Conservation (phyloP, 1,139 yeast genomes). For the Kazachstania sp. region DNA sequence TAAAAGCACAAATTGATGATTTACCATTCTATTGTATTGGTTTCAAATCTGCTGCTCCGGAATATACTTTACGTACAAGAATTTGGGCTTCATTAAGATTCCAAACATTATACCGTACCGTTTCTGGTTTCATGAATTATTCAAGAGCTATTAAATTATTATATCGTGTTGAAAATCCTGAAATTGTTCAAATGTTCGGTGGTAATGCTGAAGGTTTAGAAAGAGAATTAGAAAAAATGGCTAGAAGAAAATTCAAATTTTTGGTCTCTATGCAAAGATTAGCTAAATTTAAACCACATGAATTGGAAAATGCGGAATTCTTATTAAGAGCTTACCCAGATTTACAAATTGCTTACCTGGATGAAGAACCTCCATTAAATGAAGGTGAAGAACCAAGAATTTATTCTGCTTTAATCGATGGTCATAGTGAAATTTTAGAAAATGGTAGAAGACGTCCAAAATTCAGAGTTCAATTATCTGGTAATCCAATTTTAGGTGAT, state of each 20-base stretch:
- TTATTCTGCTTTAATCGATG: constrained; percentile 92
- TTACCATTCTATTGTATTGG: constrained; percentile 98
- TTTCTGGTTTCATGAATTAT: constrained; percentile 98
- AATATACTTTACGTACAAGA: constrained; percentile 94
- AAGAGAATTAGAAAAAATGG: constrained; percentile 96
- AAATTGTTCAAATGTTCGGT: constrained; percentile 94
- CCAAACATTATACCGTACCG: constrained; percentile 96
- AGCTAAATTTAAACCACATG: constrained; percentile 93
- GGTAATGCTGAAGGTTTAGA: constrained; percentile 95
- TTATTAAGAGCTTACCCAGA: constrained; percentile 98
- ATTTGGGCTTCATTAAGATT: constrained; percentile 99
- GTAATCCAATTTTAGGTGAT: constrained; percentile 98
- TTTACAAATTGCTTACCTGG: constrained; percentile 94
- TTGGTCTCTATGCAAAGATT: constrained; percentile 98
- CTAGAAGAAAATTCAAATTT: constrained; percentile 96
- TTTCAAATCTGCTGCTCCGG: constrained; percentile 99
- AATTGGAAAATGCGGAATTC: constrained; percentile 96
- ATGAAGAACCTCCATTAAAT: constrained; percentile 79
- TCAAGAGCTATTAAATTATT: constrained; percentile 95
- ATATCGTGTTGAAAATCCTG: constrained; percentile 98
- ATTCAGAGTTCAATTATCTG: constrained; percentile 93
- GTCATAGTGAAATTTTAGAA: constrained; percentile 95
- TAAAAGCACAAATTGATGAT: constrained; percentile 88
- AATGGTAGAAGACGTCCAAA: constrained; percentile 98
- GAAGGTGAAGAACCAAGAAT: constrained; percentile 98